Evolutionary conservation across 2,329 filamentous ascomycete genomes (phyloP), one percentile per base, ranked within the genome.

Genomic region (Xylariaceae sp.): DNA sequence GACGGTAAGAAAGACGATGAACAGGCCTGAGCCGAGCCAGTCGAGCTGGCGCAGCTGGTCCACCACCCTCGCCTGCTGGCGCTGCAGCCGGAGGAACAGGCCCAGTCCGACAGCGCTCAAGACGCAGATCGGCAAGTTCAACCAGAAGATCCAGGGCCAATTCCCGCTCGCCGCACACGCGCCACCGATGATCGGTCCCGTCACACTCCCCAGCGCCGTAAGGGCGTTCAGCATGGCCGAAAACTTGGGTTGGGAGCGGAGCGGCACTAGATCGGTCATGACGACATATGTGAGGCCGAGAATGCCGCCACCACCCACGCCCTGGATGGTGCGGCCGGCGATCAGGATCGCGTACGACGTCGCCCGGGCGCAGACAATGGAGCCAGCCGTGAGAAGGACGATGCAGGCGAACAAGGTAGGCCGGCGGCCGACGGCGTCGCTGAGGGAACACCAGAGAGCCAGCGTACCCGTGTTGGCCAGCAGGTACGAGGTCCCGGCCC

Each of bases 1-100:
- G 3, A 76, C 53, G 22, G 77, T 70, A 13, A 48, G 64, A 6
- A 75, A 75, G n/a, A 62, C 62, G 47, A 77, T 75, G 57, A 77
- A 78, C 28, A 81, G 61, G 31, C 73, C 68, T 3, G 76, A 71
- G 28, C 78, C 78, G 2, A 79, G 61, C 58, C 73, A 80, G 60
- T 82, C 79, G 48, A 82, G 43, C 10, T 45, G 50, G 22, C 31
- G 17, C 3, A 62, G 31, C 6, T 53, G 56, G n/a, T 47, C 36
- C 1, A 19, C 5, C 0, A 53, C 7, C 22, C 22, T 28, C 7
- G 47, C 31, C n/a, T 42, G 42, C 17, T 50, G 36, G 13, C 51
- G 45, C 11, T 47, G 42, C 2, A 17, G 41, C 31, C 45, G 51
- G 14, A 56, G 17, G 16, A 57, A 12, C 22, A 61, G 46, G 22